phyloP scores from a whole-genome alignment of 371 early-diverging fungal genomes.

The Parasitella parasitica region DNA sequence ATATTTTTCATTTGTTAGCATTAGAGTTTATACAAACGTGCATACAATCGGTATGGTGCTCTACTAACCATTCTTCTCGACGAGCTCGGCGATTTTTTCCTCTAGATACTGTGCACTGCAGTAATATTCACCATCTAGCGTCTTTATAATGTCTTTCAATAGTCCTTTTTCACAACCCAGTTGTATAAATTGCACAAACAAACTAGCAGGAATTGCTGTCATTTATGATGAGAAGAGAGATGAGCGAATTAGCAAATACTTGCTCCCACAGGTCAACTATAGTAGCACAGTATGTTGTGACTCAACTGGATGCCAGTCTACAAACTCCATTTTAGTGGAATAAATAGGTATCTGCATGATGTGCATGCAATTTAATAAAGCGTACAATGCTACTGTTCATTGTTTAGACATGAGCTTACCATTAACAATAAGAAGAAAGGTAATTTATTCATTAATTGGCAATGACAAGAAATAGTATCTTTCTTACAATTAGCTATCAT shows the following conservation, averaged over 20 bases:
- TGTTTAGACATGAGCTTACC: no score
- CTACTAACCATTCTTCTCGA: slow-evolving; percentile 4
- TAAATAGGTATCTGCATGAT: no score
- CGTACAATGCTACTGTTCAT: no score
- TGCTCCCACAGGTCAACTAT: no score
- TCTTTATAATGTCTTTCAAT: background rate
- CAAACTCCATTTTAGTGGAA: no score
- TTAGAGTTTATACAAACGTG: background rate
- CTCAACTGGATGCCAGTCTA: no score
- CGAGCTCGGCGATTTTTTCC: background rate
- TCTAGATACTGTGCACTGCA: slow-evolving; percentile 1
- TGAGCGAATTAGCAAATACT: background rate
- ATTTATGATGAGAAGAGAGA: background rate
- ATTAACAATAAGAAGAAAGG: no score
- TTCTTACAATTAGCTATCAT: no score
- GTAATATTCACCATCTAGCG: slow-evolving; percentile 19
- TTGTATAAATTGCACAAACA: slow-evolving; percentile 17
- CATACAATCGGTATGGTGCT: background rate
- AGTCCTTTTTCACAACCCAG: slow-evolving; percentile 17
- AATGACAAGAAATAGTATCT: no score
- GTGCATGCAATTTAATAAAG: no score
- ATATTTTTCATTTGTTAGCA: background rate
- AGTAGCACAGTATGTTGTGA: no score
- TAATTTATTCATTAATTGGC: no score
- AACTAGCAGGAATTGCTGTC: slow-evolving; percentile 4